Evolutionary conservation across 495 filamentous ascomycete species (phyloP), one percentile per base, ranked within the genome.

Genomic region (Penicillium odoratum): DNA sequence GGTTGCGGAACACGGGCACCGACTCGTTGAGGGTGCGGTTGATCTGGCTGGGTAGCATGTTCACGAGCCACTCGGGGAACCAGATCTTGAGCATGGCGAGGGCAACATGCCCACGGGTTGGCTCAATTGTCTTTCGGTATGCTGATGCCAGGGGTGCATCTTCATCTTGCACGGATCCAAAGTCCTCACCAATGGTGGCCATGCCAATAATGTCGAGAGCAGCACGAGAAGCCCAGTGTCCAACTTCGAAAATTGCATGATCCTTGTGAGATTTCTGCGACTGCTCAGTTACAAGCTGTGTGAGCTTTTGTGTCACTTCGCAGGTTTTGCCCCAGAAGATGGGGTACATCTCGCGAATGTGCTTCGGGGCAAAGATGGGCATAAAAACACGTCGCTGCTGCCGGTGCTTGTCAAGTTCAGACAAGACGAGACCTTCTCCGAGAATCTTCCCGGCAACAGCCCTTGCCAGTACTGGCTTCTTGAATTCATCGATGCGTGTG

Each of bases 161-260:
- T 16, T 49, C 47, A 1, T 49, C 15, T 18, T 49, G 6, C 7
- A 49, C 26, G 3, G 47, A 49, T 11, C 47, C 47, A 11, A 49
- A 49, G 33, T 49, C 47, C 16, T 29, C n/a, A 13, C 47, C 47
- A 49, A 49, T 7, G 11, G 28, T 33, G 11, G 47, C 47, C 30
- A 49, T 30, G 15, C 47, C 47, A 33, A 49, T 49, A 31, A 49
- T 33, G 26, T 49, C 47, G 15, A 49, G 47, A 30, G 47, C 47
- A 16, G 26, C 26, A 7, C 47, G 47, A 49, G 47, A 49, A 33
- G 47, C 7, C 47, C 47, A 49, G 47, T 49, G 16, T 16, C 30
- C 47, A 33, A 49, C 26, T 30, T 49, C 47, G 18, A 46, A 46
- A 6, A 46, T 18, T 10, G 43, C 43, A 18, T 26, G 8, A 4